Percentiles rank a stretch among this genome's conserved stretches.
phyloP scores from a whole-genome alignment of 768 basidiomycete species.

The Mycena haematopus region DNA sequence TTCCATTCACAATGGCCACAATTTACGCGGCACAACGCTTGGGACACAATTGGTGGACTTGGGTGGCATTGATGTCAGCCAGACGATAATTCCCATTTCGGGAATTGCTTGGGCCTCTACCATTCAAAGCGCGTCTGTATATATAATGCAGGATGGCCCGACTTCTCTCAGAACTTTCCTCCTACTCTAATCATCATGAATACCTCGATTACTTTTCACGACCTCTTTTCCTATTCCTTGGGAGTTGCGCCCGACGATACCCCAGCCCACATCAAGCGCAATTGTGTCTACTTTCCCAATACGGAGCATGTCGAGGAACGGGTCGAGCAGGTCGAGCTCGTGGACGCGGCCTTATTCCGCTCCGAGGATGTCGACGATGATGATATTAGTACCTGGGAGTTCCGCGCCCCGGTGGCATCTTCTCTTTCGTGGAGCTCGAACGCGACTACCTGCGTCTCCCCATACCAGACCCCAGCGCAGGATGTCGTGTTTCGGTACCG shows the following conservation, averaged over 20 bases:
- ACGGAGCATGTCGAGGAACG: background rate
- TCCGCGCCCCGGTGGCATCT: slow-evolving; percentile 36
- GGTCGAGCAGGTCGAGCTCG: slow-evolving; percentile 12
- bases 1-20: background rate
- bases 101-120: slow-evolving; percentile 15
- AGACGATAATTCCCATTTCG: slow-evolving; percentile 9
- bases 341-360: slow-evolving; percentile 13
- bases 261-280: slow-evolving; percentile 35
- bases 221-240: slow-evolving; percentile 25
- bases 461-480: slow-evolving; percentile 46
- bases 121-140: slow-evolving; percentile 22
- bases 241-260: slow-evolving; percentile 14
- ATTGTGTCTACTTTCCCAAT: slow-evolving; percentile 42
- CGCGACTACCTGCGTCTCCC: slow-evolving; percentile 32
- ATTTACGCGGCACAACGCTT: background rate
- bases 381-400: slow-evolving; percentile 46
- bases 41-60: slow-evolving; percentile 12
- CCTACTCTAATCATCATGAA: slow-evolving; percentile 19
- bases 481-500: slow-evolving; percentile 46
- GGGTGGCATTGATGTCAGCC: slow-evolving; percentile 5
- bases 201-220: slow-evolving; percentile 25
- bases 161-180: slow-evolving; percentile 4
- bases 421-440: slow-evolving; percentile 35
- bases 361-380: slow-evolving; percentile 33
- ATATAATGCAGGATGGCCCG: slow-evolving; percentile 8